A percentile compares a stretch with the other conserved stretches of the same genome.
These are phyloP conservation scores for Blastobotrys arbuscula DNA, from an alignment of 1,139 yeast genomes.

Conservation along the genomic window DNA sequence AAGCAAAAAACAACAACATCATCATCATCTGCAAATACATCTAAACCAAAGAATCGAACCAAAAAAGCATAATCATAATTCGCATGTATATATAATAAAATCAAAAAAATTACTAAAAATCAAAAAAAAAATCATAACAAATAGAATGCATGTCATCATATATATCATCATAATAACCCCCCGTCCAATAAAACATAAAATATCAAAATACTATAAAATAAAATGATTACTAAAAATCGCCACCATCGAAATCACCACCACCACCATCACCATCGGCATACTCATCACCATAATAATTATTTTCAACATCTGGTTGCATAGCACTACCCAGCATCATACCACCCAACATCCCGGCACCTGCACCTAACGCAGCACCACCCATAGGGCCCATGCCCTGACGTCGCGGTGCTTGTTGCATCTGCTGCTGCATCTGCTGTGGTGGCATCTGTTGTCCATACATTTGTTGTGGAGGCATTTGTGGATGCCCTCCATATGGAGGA, in stretches of 20 bases:
- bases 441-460: constrained; percentile 18
- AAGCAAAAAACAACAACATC: background rate
- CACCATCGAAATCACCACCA: constrained; percentile 21
- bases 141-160: background rate
- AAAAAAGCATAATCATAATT: background rate
- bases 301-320: constrained; percentile 31
- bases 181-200: too few species aligned
- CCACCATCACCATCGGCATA: constrained; percentile 21
- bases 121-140: background rate
- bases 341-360: constrained; percentile 76
- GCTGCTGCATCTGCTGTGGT: constrained; percentile 26
- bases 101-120: background rate
- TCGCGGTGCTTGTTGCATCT: constrained; percentile 23
- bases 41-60: background rate
- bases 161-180: background rate
- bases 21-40: background rate
- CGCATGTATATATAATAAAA: background rate
- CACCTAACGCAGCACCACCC: constrained; percentile 62
- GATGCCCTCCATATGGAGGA: constrained; percentile 25
- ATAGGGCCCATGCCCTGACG: constrained; percentile 33
- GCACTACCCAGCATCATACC: constrained; percentile 57
- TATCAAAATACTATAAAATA: background rate
- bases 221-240: constrained; percentile 8
- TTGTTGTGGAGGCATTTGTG: constrained; percentile 15
- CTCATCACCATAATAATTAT: constrained; percentile 29